Evolutionary conservation across 805 yeast species (phyloP).

Genomic region (Ogataea nitratoaversa): DNA sequence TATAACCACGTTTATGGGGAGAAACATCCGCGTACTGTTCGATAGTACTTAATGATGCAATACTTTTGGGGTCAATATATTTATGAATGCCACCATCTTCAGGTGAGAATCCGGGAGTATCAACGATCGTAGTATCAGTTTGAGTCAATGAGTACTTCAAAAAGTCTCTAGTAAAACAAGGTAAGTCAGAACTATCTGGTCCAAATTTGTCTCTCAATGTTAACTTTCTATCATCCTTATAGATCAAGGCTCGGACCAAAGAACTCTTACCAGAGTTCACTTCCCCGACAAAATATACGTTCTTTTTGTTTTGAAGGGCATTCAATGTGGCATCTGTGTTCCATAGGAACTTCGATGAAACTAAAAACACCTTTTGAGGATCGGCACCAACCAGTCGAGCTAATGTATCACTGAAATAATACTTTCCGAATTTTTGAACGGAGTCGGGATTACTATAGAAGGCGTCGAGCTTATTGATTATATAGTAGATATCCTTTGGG

Average conservation of each 20-base stretch:
- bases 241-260: constrained; percentile 43
- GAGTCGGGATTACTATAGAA: constrained; percentile 24
- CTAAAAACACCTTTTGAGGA: constrained; percentile 38
- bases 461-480: constrained; percentile 39
- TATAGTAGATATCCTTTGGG: constrained; percentile 34
- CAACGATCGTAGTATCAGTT: constrained; percentile 28
- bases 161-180: constrained; percentile 65
- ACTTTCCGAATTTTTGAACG: constrained; percentile 21
- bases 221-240: constrained; percentile 14
- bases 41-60: constrained; percentile 5
- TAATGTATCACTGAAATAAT: constrained; percentile 32
- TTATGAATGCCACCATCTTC: constrained; percentile 27
- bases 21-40: constrained; percentile 6
- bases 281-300: constrained; percentile 55
- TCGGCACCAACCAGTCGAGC: constrained; percentile 25
- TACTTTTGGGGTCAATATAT: constrained; percentile 19
- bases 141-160: constrained; percentile 35
- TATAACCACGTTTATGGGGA: background rate
- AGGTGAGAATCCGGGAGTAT: constrained; percentile 44
- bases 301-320: constrained; percentile 32
- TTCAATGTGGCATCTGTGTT: constrained; percentile 36
- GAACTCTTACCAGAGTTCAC: constrained; percentile 72
- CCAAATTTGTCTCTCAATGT: constrained; percentile 31
- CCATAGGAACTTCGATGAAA: constrained; percentile 55
- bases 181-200: constrained; percentile 50